A percentile compares a stretch with the other conserved stretches of the same genome.
phyloP scores from a whole-genome alignment of 2,329 filamentous ascomycete genomes.

The Aspergillus versicolor region DNA sequence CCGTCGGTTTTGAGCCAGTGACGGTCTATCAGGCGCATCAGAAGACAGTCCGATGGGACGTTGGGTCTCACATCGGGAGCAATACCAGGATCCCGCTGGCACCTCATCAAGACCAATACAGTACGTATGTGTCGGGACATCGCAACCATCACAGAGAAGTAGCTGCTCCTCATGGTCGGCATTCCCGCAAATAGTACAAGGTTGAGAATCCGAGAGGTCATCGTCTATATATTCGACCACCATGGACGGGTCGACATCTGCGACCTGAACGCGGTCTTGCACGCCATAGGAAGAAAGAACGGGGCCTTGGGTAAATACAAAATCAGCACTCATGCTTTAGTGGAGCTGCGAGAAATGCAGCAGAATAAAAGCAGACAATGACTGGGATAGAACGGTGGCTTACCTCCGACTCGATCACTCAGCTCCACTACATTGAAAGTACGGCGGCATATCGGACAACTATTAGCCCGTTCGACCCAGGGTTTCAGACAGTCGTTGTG shows the following conservation, averaged over 20 bases:
- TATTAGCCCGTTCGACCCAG: slow-evolving; percentile 96
- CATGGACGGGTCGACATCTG: slow-evolving; percentile 75
- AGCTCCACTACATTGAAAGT: slow-evolving; percentile 89
- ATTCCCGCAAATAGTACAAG: slow-evolving; percentile 81
- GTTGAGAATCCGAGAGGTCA: slow-evolving; percentile 61
- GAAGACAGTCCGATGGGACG: slow-evolving; percentile 40
- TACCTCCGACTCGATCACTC: slow-evolving; percentile 76
- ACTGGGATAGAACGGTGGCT: slow-evolving; percentile 34
- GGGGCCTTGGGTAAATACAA: slow-evolving; percentile 44
- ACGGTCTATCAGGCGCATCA: slow-evolving; percentile 31
- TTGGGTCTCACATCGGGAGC: slow-evolving; percentile 70
- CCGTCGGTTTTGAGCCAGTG: slow-evolving; percentile 44
- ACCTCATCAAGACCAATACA: slow-evolving; percentile 80
- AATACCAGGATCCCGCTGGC: slow-evolving; percentile 83
- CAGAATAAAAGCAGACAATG: not conserved
- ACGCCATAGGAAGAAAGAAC: slow-evolving; percentile 59
- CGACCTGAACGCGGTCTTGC: slow-evolving; percentile 65
- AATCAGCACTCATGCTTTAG: not conserved
- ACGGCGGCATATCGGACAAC: slow-evolving; percentile 93
- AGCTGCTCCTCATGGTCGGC: slow-evolving; percentile 80
- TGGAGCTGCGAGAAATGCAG: slow-evolving; percentile 6
- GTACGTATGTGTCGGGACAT: slow-evolving; percentile 85
- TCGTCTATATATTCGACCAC: slow-evolving; percentile 68
- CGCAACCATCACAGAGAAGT: slow-evolving; percentile 87
- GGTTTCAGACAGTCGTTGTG: slow-evolving; percentile 90